A percentile compares a stretch with the other conserved stretches of the same genome.
Evolutionary conservation across 176 grass and related monocot species (phyloP).

Genomic region (Bonia amplexicaulis): DNA sequence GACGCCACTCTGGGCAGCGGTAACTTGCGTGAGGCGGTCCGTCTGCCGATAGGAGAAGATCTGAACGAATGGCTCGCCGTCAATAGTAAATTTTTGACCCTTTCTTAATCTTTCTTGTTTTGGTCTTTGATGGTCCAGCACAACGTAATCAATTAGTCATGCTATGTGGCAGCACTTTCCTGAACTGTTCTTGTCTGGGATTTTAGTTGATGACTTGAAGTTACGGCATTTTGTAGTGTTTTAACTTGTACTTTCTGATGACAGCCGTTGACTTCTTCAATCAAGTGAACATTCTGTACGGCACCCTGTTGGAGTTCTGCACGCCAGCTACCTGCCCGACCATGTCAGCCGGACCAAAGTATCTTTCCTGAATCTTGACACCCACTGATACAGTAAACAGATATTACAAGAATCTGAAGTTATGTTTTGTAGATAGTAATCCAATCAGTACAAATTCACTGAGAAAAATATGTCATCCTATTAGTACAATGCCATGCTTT

Average conservation of each 20-base stretch:
- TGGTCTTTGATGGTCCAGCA: background rate
- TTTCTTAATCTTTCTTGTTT: background rate
- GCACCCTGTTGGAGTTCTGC: constrained; percentile 90
- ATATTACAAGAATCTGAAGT: background rate
- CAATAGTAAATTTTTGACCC: constrained; percentile 52
- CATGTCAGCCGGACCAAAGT: constrained; percentile 94
- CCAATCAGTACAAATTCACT: background rate
- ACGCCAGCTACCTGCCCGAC: constrained; percentile 75
- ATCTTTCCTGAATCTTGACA: background rate
- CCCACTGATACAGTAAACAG: background rate
- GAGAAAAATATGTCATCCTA: background rate
- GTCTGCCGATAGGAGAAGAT: constrained; percentile 78
- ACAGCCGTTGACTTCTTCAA: constrained; percentile 98
- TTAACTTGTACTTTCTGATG: background rate
- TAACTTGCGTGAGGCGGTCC: constrained; percentile 71
- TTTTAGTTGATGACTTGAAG: background rate
- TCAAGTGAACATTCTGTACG: constrained; percentile 82
- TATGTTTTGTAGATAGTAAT: background rate
- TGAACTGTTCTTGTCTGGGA: background rate
- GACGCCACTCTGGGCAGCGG: constrained; percentile 79
- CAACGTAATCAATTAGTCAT: background rate
- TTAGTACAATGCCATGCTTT: background rate
- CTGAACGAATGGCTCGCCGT: constrained; percentile 88
- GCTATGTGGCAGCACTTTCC: background rate
- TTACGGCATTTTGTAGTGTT: background rate